Evolutionary conservation across 805 yeast genomes (phyloP), one percentile per base, ranked within the genome.

Genomic region (Zygosaccharomyces bailii): DNA sequence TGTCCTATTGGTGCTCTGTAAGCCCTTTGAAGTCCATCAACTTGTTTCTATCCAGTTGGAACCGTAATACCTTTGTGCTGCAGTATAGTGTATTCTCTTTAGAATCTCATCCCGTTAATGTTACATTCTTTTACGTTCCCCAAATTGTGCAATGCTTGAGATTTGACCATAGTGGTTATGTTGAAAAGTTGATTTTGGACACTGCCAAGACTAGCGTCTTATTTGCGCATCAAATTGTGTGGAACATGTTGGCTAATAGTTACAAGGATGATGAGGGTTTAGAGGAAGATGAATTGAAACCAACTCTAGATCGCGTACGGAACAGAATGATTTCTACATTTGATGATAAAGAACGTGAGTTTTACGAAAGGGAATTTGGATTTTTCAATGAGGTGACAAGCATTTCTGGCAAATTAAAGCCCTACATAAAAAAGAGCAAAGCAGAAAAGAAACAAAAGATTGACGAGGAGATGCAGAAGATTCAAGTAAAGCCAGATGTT

Each of bases 191-290:
- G 60, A 89, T 93, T 51, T 68, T 91, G 44, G 98, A 93, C 62
- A 87, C 97, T 1, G 97, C 96, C 1, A 82, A 84, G 59, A 86
- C 89, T 10, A 83, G 93, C 20, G 95, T 86, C 53, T 71, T 91
- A 50, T 93, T 93, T 72, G 90, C 98, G 0, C 99, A 93, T 65
- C 99, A 93, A 66, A 90, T 93, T 52, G 88, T 93, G 44, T 93
- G 99, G 99, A 93, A 93, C 59, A 88, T 93, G 86, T 67, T 84
- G 57, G 98, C 99, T 1, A 93, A 95, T 60, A 79, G 89, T 50
- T 93, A 78, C 66, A 84, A 83, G 54, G 97, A 86, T 60, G 98
- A 91, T 55, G 96, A 91, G 7, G 82, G 88, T 0, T 72, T 79
- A 0, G 73, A 77, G 5, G 93, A 95, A 3, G 96, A 90, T 66